phyloP scores from a whole-genome alignment of 306 rosid genomes.

The Rubus parviflorus region DNA sequence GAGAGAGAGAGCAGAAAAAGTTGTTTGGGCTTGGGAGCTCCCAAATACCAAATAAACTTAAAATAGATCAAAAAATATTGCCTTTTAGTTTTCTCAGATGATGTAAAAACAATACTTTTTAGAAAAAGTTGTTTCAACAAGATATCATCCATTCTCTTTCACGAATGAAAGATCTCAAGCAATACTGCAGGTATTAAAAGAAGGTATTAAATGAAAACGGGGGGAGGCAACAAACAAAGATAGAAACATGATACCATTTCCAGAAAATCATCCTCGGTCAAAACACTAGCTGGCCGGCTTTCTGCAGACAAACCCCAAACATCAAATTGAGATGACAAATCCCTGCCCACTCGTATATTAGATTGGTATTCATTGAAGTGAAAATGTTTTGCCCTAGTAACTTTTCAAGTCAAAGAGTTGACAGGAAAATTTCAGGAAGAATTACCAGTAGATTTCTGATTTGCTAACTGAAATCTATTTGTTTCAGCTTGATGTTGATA shows the following conservation, averaged over 20 bases:
- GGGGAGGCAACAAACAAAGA: background rate
- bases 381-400: conserved; percentile 39
- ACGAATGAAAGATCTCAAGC: background rate
- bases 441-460: conserved; percentile 43
- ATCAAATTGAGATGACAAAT: conserved; percentile 43
- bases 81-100: background rate
- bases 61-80: too few species aligned
- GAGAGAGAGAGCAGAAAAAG: background rate
- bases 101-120: background rate
- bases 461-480: conserved; percentile 40
- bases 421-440: conserved; percentile 33
- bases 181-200: background rate
- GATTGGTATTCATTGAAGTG: conserved; percentile 32
- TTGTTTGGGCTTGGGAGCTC: too few species aligned
- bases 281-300: conserved; percentile 49
- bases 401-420: conserved; percentile 37
- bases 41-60: too few species aligned
- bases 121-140: background rate
- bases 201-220: background rate
- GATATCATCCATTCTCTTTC: background rate
- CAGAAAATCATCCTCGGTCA: conserved; percentile 75
- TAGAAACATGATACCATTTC: conserved; percentile 53
- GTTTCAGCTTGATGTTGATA: conserved; percentile 54
- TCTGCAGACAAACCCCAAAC: conserved; percentile 54
- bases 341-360: conserved; percentile 38